phyloP scores from a whole-genome alignment of 2,329 filamentous ascomycete species.

The Arthrobotrys pseudoclavata region DNA sequence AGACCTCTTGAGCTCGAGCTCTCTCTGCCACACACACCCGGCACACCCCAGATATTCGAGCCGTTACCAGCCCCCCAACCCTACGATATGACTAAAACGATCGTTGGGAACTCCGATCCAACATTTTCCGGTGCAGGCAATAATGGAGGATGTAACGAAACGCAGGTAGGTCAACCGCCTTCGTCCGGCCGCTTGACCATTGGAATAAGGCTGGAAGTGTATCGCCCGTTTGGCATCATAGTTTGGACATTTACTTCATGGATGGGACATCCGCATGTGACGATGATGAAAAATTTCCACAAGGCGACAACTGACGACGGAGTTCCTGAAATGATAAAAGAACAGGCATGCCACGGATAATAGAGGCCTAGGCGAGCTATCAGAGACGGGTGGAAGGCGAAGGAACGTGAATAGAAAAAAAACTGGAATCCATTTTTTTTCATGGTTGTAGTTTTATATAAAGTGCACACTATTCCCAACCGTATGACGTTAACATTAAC shows the following conservation, averaged over 20 bases:
- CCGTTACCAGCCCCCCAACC: slow-evolving; percentile 14
- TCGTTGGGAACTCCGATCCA: slow-evolving; percentile 44
- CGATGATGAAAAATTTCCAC: slow-evolving; percentile 5
- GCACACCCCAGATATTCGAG: slow-evolving; percentile 14
- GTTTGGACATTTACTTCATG: not conserved
- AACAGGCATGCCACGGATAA: not conserved
- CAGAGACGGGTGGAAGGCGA: slow-evolving; percentile 46
- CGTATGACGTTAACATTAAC: slow-evolving; percentile 34
- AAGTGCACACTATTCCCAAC: slow-evolving; percentile 42
- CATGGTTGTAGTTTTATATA: slow-evolving; percentile 42
- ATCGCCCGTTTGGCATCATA: not conserved
- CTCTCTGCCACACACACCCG: slow-evolving; percentile 8
- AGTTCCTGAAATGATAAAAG: slow-evolving; percentile 10
- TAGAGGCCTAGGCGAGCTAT: not conserved
- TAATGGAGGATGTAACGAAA: slow-evolving; percentile 32
- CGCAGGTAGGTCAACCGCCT: slow-evolving; percentile 14
- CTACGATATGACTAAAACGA: slow-evolving; percentile 30
- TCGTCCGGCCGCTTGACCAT: slow-evolving; percentile 4
- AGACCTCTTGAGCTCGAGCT: slow-evolving; percentile 24
- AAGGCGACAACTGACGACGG: not conserved
- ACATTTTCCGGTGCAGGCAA: slow-evolving; percentile 35
- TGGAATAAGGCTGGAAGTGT: slow-evolving; percentile 34
- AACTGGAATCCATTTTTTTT: not conserved
- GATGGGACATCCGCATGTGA: slow-evolving; percentile 13
- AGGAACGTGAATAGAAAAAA: slow-evolving; percentile 7